Evolutionary conservation across 208 protist species (phyloP).

Genomic region (Acanthamoeba healyi): DNA sequence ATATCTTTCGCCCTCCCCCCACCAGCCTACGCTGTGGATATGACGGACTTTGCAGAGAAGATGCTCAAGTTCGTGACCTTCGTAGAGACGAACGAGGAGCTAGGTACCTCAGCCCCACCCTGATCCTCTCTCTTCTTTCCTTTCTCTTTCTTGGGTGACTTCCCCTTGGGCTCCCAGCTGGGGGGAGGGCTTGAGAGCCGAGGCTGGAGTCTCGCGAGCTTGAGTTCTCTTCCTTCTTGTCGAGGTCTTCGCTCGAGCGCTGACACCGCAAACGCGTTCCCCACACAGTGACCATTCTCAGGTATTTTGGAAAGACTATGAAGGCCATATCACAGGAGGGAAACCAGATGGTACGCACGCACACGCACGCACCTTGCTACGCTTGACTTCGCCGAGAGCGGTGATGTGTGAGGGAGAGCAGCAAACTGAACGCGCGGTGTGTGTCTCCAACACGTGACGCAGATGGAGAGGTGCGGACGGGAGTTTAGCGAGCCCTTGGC

Average conservation of each 20-base stretch:
- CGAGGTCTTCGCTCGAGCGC: too few relatives aligned
- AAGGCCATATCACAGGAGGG: conserved; percentile 60
- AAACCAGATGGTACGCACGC: conserved; percentile 9
- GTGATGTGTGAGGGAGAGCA: too few relatives aligned
- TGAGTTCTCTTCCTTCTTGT: not conserved
- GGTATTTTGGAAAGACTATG: conserved; percentile 65
- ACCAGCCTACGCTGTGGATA: conserved; percentile 4
- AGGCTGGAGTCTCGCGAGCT: not conserved
- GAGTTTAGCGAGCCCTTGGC: conserved; percentile 34
- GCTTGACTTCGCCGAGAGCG: too few relatives aligned
- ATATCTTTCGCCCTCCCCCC: not conserved
- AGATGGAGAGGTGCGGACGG: conserved; percentile 33
- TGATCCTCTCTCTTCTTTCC: not conserved
- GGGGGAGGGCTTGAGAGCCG: not conserved
- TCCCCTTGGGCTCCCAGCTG: not conserved
- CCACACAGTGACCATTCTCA: conserved; percentile 27
- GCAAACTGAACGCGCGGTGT: not conserved
- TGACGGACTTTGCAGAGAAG: conserved; percentile 48
- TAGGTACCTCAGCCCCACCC: not conserved
- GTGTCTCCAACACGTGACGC: not conserved
- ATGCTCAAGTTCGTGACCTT: conserved; percentile 49
- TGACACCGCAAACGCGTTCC: too few relatives aligned
- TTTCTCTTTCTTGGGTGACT: not conserved
- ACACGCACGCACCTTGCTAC: too few relatives aligned
- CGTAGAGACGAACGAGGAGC: conserved; percentile 32